Conservation (phyloP, 306 rosid species). For the Pyrus betulifolia region DNA sequence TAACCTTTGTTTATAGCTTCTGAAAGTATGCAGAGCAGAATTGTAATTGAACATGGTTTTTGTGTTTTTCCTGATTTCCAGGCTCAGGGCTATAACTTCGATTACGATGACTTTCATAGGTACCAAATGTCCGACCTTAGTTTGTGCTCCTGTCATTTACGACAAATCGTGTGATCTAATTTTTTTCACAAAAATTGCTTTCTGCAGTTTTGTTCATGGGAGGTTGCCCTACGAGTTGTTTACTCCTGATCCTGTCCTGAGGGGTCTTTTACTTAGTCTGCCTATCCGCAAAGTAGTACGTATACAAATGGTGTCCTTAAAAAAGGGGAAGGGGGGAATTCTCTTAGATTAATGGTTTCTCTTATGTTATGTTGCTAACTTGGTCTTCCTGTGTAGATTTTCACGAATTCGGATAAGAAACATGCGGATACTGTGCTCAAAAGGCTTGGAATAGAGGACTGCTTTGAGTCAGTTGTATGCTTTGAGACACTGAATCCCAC, state of each 20-base stretch:
- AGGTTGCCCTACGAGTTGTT: conserved; percentile 66
- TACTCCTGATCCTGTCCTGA: conserved; percentile 67
- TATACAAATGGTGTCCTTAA: neutral
- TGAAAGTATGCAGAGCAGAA: neutral
- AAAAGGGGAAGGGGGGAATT: neutral
- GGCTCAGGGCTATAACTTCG: conserved; percentile 74
- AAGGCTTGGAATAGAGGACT: conserved; percentile 79
- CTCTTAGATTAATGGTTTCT: neutral
- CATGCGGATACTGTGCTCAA: conserved; percentile 56
- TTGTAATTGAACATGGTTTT: neutral
- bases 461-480: conserved; percentile 67
- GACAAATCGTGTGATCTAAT: neutral
- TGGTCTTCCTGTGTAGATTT: conserved; percentile 39
- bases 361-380: neutral
- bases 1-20: neutral
- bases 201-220: conserved; percentile 69
- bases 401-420: conserved; percentile 54
- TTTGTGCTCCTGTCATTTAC: neutral
- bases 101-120: conserved; percentile 64
- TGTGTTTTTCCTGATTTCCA: conserved; percentile 22
- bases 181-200: conserved; percentile 12
- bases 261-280: conserved; percentile 62
- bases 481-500: conserved; percentile 75
- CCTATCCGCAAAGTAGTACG: conserved; percentile 77
- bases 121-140: conserved; percentile 6